A percentile compares a stretch with the other conserved stretches of the same genome.
These are phyloP conservation scores for Petunia secreta DNA, from an alignment of 257 asterid genomes.

Conservation along the genomic window DNA sequence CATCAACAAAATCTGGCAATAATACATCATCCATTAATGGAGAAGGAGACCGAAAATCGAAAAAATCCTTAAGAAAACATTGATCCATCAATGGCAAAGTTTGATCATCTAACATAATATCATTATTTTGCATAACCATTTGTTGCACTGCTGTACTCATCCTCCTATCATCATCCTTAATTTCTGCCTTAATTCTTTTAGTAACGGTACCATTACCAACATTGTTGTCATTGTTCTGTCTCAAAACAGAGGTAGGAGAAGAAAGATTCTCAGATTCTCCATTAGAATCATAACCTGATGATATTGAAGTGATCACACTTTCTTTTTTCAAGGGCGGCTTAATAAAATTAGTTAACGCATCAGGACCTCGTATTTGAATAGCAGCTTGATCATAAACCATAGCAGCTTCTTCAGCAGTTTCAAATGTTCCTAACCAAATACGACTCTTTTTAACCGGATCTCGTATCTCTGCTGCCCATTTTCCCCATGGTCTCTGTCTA, in stretches of 20 bases:
- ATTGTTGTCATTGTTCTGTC: background rate
- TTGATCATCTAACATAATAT: background rate
- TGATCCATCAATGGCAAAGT: constrained; percentile 43
- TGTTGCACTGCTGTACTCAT: background rate
- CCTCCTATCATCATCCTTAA: background rate
- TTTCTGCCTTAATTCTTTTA: background rate
- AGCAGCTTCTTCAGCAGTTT: constrained; percentile 86
- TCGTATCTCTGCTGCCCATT: constrained; percentile 88
- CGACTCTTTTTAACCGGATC: constrained; percentile 55
- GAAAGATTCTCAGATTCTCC: constrained; percentile 34
- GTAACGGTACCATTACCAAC: background rate
- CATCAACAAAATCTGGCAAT: constrained; percentile 25
- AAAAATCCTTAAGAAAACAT: constrained; percentile 37
- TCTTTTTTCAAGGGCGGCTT: constrained; percentile 38
- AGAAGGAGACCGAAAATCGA: constrained; percentile 42
- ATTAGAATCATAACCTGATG: constrained; percentile 45
- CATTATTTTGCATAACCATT: background rate
- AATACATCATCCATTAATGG: constrained; percentile 41
- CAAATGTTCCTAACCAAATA: constrained; percentile 75
- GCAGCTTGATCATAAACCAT: constrained; percentile 66
- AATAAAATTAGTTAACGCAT: constrained; percentile 58
- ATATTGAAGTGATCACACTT: constrained; percentile 26
- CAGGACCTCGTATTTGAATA: constrained; percentile 54
- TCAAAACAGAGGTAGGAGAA: constrained; percentile 70
- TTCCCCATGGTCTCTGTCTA: constrained; percentile 84